phyloP scores from a whole-genome alignment of 2,329 filamentous ascomycete genomes.

The Cladophialophora psammophila region DNA sequence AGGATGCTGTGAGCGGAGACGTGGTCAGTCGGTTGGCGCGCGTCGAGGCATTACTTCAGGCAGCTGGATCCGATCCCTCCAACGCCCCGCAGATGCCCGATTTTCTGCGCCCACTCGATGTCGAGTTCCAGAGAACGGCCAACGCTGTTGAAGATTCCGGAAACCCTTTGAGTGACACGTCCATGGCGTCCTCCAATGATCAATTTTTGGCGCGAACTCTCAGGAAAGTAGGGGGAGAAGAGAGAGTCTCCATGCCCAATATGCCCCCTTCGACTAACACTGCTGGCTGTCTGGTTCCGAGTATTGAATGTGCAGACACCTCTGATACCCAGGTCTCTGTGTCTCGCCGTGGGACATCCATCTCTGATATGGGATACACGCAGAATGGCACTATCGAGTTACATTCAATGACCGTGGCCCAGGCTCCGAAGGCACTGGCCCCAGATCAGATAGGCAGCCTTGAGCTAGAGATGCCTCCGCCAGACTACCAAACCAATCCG shows the following conservation, averaged over 20 bases:
- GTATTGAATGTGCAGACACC: background rate
- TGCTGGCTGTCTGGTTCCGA: background rate
- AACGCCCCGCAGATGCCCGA: background rate
- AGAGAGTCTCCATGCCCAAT: background rate
- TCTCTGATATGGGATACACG: background rate
- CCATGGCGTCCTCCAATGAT: background rate
- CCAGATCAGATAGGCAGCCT: background rate
- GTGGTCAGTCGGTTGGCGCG: background rate
- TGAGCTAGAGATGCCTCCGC: slow-evolving; percentile 3
- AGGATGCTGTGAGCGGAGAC: background rate
- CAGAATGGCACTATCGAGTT: background rate
- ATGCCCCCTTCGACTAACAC: background rate
- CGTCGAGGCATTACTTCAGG: slow-evolving; percentile 4
- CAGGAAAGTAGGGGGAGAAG: background rate
- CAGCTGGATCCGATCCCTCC: background rate
- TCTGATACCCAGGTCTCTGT: background rate
- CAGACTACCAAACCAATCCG: slow-evolving; percentile 1
- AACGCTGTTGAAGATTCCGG: background rate
- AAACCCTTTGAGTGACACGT: background rate
- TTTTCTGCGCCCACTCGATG: background rate
- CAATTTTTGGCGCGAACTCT: background rate
- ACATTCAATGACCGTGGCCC: background rate
- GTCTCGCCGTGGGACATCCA: background rate
- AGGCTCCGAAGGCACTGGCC: background rate
- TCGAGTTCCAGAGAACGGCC: background rate